Percentiles rank a stretch among this genome's conserved stretches.
phyloP scores from a whole-genome alignment of 257 asterid species.

The Solanum sejunctum region DNA sequence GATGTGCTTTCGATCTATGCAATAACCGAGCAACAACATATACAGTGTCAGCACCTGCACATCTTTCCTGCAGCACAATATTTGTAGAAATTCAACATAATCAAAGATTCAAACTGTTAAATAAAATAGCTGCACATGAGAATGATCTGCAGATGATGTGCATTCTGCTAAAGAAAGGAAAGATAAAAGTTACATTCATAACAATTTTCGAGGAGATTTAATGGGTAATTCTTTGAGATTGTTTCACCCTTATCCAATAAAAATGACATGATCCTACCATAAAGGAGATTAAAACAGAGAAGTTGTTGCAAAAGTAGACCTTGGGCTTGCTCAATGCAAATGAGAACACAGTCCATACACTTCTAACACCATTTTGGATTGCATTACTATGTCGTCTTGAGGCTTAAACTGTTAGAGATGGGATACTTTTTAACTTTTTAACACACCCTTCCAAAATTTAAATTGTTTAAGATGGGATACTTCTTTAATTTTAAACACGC shows the following conservation, averaged over 20 bases:
- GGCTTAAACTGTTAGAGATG: not conserved
- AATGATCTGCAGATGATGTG: not conserved
- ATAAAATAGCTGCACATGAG: not conserved
- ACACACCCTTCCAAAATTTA: not conserved
- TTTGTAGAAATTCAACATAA: conserved; percentile 10
- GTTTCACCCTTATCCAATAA: not conserved
- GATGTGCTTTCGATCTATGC: conserved; percentile 83
- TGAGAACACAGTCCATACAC: not conserved
- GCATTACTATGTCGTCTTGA: not conserved
- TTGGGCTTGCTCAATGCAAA: not conserved
- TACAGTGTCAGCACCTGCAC: conserved; percentile 89
- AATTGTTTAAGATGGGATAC: not conserved
- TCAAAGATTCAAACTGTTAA: not conserved
- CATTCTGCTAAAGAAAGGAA: not conserved
- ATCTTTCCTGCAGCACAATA: conserved; percentile 87
- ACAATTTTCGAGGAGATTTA: not conserved
- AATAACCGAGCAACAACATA: conserved; percentile 87
- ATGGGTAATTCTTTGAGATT: not conserved
- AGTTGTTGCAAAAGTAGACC: not conserved
- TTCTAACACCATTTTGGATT: not conserved
- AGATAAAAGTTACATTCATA: not conserved
- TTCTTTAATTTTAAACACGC: not conserved
- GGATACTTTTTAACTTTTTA: not conserved
- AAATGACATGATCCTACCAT: not conserved
- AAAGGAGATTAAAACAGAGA: not conserved